Evolutionary conservation across 768 basidiomycete species (phyloP).

Genomic region (Pluteus cervinus): DNA sequence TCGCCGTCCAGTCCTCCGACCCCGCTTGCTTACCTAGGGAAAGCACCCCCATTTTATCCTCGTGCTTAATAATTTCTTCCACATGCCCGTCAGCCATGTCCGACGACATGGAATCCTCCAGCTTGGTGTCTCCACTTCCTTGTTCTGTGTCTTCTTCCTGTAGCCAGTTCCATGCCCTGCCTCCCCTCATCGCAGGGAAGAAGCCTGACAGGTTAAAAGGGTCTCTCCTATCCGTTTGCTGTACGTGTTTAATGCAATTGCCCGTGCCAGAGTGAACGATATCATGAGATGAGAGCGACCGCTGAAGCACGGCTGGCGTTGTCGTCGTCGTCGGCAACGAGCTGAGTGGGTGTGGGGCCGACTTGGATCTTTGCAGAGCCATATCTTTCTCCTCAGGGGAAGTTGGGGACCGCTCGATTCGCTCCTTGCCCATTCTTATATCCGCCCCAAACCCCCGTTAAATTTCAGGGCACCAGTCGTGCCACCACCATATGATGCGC

Average conservation of each 20-base stretch:
- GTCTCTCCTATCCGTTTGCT: slow-evolving; percentile 28
- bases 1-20: slow-evolving; percentile 3
- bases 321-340: slow-evolving; percentile 14
- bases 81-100: slow-evolving; percentile 22
- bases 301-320: slow-evolving; percentile 7
- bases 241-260: too few species aligned
- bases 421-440: too few species aligned
- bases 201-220: slow-evolving; percentile 45
- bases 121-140: slow-evolving; percentile 10
- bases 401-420: too few species aligned
- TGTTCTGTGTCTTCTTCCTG: slow-evolving; percentile 16
- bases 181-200: slow-evolving; percentile 32
- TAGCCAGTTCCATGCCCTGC: slow-evolving; percentile 38
- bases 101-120: too few species aligned
- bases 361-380: slow-evolving; percentile 21
- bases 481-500: too few species aligned
- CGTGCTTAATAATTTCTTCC: slow-evolving; percentile 29
- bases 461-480: too few species aligned
- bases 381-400: too few species aligned
- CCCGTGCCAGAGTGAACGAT: too few species aligned
- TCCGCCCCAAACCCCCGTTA: too few species aligned
- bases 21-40: slow-evolving; percentile 31
- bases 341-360: slow-evolving; percentile 27
- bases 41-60: slow-evolving; percentile 47
- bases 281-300: slow-evolving; percentile 17